Evolutionary conservation across 306 rosid species (phyloP), one percentile per base, ranked within the genome.

Genomic region (Acacia crassicarpa): DNA sequence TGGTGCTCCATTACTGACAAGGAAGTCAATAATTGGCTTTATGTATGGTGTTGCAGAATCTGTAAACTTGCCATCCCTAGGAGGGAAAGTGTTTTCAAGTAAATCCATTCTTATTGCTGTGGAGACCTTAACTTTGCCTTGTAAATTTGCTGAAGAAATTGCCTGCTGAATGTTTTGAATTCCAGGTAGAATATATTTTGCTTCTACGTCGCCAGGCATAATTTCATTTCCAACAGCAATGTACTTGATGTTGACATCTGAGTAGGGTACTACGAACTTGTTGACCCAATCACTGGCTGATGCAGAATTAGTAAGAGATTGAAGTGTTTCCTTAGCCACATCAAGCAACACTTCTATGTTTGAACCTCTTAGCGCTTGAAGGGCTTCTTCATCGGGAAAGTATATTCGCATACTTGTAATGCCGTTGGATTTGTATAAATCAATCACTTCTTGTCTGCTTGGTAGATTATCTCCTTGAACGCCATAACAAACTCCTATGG

Each of bases 211-310:
- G 10, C 2, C 2, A 0, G 91, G 87, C 2, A 11, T 61, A 16
- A 90, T 44, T 78, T 87, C 94, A 9, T 92, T 89, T 8, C 97
- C 93, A 15, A 89, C 86, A 0, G 83, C 53, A 2, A 92, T 80
- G 87, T 90, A 87, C 61, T 51, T 75, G 62, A 92, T 62, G 0
- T 83, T 86, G 49, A 90, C 84, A 4, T 89, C 79, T 25, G 81
- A 30, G 15, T 82, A 90, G 11, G 88, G 56, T 83, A 0, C 46
- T 0, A 90, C 70, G 35, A 82, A 66, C 6, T 30, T 66, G 0
- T 71, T 80, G 33, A 92, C 74, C 74, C 74, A 69, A 5, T 12
- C 54, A 41, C 6, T 69, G 33, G 74, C 74, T 4, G 8, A 2
- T 11, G 33, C 32, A 69, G 20, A 19, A 69, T 69, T 0, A 2